Evolutionary conservation across 139 green algal genomes (phyloP).

Genomic region (Penium margaritaceum): DNA sequence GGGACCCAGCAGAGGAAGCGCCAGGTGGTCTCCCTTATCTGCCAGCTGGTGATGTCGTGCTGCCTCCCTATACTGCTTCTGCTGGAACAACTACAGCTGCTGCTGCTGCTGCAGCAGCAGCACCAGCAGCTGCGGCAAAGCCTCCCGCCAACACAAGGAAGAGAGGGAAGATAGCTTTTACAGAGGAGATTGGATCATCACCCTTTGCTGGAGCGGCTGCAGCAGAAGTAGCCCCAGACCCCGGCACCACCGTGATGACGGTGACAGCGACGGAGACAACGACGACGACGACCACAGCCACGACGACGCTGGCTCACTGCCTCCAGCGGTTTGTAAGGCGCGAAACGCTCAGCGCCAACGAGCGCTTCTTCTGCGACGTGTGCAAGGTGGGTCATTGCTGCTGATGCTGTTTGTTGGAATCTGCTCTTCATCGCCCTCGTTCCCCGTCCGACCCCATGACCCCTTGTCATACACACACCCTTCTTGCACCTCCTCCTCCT

Average conservation of each 20-base stretch:
- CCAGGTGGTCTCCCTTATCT: no score
- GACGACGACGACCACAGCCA: no score
- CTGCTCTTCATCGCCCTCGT: no score
- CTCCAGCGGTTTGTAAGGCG: constrained; percentile 63
- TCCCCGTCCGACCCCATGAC: no score
- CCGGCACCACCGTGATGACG: neutral
- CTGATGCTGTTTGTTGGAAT: no score
- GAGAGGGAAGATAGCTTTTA: neutral
- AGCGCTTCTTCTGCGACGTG: constrained; percentile 42
- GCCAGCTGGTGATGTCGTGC: no score
- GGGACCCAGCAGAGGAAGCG: no score
- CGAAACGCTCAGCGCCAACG: constrained; percentile 56
- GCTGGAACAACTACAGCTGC: neutral
- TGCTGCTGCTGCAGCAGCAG: neutral
- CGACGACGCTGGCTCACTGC: constrained; percentile 61
- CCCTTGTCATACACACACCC: neutral
- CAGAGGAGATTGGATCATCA: neutral
- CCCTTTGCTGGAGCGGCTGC: neutral
- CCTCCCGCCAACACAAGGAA: neutral
- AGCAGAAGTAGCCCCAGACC: neutral
- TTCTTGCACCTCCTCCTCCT: neutral
- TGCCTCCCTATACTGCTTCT: no score
- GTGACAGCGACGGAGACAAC: no score
- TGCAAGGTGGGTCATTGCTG: constrained; percentile 25
- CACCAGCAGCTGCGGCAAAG: neutral